These are phyloP conservation scores for Gentiana straminea DNA, from an alignment of 257 asterid species.

Conservation along the genomic window DNA sequence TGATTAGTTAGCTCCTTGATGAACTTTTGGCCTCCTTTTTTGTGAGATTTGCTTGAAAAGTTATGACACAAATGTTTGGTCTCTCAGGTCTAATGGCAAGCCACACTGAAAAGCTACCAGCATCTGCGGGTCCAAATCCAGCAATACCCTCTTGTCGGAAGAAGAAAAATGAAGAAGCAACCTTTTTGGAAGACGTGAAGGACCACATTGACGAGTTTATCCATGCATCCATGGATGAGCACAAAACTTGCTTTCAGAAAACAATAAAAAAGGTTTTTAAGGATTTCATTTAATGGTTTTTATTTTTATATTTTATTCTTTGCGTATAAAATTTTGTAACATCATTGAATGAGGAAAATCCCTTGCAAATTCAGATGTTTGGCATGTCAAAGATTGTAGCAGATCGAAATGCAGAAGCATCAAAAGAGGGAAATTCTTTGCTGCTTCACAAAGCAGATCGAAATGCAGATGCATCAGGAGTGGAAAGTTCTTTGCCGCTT, in stretches of 20 bases:
- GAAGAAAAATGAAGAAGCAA: conserved; percentile 57
- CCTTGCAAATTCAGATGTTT: conserved; percentile 47
- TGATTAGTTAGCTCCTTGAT: too few species aligned
- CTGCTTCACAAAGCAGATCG: conserved; percentile 24
- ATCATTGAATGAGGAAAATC: neutral
- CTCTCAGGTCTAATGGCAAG: conserved; percentile 4
- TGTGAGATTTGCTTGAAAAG: too few species aligned
- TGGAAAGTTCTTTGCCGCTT: too few species aligned
- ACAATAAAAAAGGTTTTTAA: conserved; percentile 53
- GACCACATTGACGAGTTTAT: conserved; percentile 80
- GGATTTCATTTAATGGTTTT: too few species aligned
- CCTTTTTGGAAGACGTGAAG: conserved; percentile 61
- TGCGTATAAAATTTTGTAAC: too few species aligned
- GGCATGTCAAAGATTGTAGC: conserved; percentile 80
- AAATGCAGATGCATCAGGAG: too few species aligned
- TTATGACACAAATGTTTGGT: too few species aligned
- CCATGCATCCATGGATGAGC: conserved; percentile 84
- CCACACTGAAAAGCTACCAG: neutral
- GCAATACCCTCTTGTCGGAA: conserved; percentile 57
- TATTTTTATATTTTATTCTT: too few species aligned
- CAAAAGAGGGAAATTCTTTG: conserved; percentile 56
- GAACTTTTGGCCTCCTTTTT: too few species aligned
- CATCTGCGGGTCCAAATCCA: conserved; percentile 20
- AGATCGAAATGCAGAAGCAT: conserved; percentile 41
- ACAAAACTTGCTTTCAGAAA: conserved; percentile 83